phyloP scores from a whole-genome alignment of 2,329 filamentous ascomycete genomes.

The Fusarium pilosicola region DNA sequence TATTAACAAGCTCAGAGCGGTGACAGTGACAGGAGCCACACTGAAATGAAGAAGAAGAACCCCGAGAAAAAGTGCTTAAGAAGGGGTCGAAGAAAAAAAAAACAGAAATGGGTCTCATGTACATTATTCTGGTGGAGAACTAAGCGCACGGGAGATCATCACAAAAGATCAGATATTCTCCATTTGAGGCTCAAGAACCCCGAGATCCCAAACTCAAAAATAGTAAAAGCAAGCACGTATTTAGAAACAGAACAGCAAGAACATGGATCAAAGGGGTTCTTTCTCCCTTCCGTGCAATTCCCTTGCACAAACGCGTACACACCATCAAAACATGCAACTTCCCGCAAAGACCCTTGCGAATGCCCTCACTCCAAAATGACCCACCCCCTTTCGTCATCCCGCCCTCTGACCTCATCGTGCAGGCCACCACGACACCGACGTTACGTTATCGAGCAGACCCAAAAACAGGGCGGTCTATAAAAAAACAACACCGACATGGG shows the following conservation, averaged over 20 bases:
- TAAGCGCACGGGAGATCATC: constrained; percentile 38
- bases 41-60: neutral
- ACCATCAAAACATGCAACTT: constrained; percentile 15
- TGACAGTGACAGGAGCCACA: constrained; percentile 31
- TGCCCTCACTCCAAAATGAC: constrained; percentile 13
- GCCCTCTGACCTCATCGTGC: constrained; percentile 47
- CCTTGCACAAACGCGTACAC: neutral
- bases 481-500: constrained; percentile 24
- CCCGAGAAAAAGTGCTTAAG: neutral
- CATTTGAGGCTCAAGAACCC: constrained; percentile 28
- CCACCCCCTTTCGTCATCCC: constrained; percentile 43
- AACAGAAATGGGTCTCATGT: constrained; percentile 1
- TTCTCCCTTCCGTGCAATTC: constrained; percentile 11
- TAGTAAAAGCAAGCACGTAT: neutral
- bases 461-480: constrained; percentile 36
- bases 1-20: neutral
- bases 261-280: neutral
- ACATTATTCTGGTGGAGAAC: constrained; percentile 25
- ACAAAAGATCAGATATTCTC: constrained; percentile 12
- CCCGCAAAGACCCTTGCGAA: constrained; percentile 22
- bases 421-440: constrained; percentile 13
- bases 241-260: neutral
- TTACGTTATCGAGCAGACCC: neutral
- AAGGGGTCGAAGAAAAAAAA: neutral
- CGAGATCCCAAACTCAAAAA: constrained; percentile 3